These are phyloP conservation scores for Chloroidium sp. DNA, from an alignment of 163 green algal species.

Conservation along the genomic window DNA sequence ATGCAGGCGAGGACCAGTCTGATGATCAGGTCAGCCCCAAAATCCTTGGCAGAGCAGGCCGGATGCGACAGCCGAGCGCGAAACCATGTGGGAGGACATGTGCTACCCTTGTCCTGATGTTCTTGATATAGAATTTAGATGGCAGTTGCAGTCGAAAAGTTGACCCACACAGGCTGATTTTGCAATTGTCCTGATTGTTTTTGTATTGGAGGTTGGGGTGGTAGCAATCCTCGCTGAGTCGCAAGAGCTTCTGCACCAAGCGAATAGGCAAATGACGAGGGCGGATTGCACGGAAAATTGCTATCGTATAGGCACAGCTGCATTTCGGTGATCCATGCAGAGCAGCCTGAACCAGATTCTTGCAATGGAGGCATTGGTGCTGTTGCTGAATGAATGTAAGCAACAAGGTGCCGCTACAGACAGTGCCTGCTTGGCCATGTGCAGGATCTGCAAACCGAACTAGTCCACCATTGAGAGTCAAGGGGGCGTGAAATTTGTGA, in stretches of 20 bases:
- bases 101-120: no score
- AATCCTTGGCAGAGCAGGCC: not conserved
- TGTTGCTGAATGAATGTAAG: not conserved
- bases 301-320: no score
- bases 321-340: no score
- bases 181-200: no score
- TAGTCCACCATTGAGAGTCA: not conserved
- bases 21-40: conserved; percentile 68
- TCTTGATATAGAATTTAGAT: no score
- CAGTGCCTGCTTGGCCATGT: not conserved
- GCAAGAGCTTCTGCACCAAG: no score
- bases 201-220: no score
- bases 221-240: no score
- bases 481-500: not conserved
- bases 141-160: no score
- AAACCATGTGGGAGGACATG: not conserved
- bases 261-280: no score
- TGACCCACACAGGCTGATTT: no score
- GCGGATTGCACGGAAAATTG: no score
- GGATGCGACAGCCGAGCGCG: not conserved
- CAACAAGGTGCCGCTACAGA: not conserved
- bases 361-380: not conserved
- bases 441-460: not conserved
- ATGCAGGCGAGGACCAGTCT: conserved; percentile 60
- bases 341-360: not conserved